Base-by-base conservation (phyloP, 2,329 filamentous ascomycete genomes). In the Phialophora expanda region DNA sequence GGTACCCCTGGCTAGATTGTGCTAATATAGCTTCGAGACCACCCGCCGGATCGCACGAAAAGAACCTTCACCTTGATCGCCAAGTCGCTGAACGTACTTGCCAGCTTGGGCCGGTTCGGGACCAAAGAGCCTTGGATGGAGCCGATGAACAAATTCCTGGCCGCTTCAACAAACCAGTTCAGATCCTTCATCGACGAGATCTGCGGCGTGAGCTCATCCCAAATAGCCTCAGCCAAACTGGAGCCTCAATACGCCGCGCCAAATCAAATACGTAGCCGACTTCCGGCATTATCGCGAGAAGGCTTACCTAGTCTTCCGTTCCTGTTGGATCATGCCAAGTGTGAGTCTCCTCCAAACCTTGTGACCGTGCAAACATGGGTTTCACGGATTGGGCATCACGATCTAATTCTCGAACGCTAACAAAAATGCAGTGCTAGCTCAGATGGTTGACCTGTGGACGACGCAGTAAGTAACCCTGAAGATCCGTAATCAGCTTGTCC, bases 81-180 rank as follows among this genome's bases (percentile, higher is more conserved):
- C 26, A 98, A 98, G 78, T 92, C 91, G 1, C 82, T 98, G 8
- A 93, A 97, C 78, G 93, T 92, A 17, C 84, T 98, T 65, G 92
- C 93, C 20, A 97, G 97, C 76, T 85, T 97, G 78, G 91, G 92
- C 1, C 92, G 88, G 0, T 97, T 97, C 75, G 94, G 94, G 48
- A 93, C 91, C 75, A 96, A 97, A 76, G 94, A 98, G 77, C 88
- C 90, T n/a, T 98, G 93, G 92, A 97, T 98, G 93, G 93, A 97
- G 79, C 93, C 93, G 0, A 98, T 98, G 94, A 98, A 97, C 75
- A 86, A 86, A 51, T 97, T 97, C 73, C 81, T 98, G 55, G 85
- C 84, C 8, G 83, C 87, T 1, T 89, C 96, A 74, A 87, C 93
- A 22, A 85, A 89, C 72, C 86, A 90, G 46, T 92, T 97, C 78